Evolutionary conservation across 2,329 filamentous ascomycete species (phyloP), one percentile per base, ranked within the genome.

Genomic region (Ophiosphaerella narmari): DNA sequence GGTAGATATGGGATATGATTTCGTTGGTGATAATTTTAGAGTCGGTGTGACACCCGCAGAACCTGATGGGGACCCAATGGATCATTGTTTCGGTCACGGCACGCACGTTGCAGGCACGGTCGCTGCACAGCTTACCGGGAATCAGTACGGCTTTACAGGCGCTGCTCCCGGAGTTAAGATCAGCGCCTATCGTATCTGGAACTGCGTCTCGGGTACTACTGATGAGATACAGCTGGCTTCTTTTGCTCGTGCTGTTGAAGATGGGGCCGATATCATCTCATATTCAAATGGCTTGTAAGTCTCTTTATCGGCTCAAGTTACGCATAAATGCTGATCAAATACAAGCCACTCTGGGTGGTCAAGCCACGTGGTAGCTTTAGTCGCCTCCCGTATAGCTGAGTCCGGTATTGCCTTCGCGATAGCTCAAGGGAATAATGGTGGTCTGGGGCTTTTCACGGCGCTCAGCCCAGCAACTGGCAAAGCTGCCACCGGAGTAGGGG

Each of bases 31-130:
- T 46, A 73, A 71, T 45, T 71, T 67, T 23, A 56, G 50, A 34
- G 54, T 52, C 16, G 71, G 68, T 37, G 46, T 52, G 41, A 75
- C 75, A 54, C 70, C 62, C 1, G 76, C 77, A 7, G 52, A 70
- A 0, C 80, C 81, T 1, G 80, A 80, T 55, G 39, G 68, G 2
- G 79, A 83, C 54, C 84, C 83, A 16, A 43, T 52, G 2, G 80
- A 81, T 60, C 81, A 79, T 52, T 73, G 81, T 55, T 70, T 65
- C 2, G 84, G 84, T 2, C 84, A 87, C 66, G 84, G 85, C 26
- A 84, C 81, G 0, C 62, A 66, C 21, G 56, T 64, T 34, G 78
- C 83, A 1, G 85, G 86, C 29, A 86, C 84, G 52, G 79, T 88
- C 38, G 85, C 82, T 2, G 84, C 83, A 1, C 80, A 85, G 64